phyloP scores from a whole-genome alignment of 768 basidiomycete genomes.

The Macrolepiota fuliginosa region DNA sequence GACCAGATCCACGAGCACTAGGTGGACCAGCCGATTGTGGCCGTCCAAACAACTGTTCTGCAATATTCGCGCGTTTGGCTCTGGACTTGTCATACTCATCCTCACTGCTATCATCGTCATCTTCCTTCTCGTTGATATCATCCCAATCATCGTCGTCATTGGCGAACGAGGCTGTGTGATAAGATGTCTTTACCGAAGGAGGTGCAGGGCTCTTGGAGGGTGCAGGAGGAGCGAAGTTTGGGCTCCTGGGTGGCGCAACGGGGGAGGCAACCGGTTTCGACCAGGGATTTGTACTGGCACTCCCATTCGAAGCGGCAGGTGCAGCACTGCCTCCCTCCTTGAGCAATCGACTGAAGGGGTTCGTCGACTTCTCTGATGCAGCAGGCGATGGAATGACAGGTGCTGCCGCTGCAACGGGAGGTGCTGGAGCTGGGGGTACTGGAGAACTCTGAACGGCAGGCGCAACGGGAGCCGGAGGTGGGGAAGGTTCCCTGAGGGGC shows the following conservation, averaged over 20 bases:
- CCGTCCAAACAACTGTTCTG: conserved; percentile 75
- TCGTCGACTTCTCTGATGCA: conserved; percentile 56
- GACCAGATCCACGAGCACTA: conserved; percentile 48
- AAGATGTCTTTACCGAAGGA: conserved; percentile 49
- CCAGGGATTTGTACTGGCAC: conserved; percentile 68
- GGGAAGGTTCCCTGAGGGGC: conserved; percentile 22
- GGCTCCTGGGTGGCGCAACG: conserved; percentile 25
- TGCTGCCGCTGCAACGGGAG: conserved; percentile 32
- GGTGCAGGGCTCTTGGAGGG: conserved; percentile 53
- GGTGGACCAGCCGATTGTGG: conserved; percentile 54
- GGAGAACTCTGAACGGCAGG: conserved; percentile 34
- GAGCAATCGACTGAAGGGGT: conserved; percentile 77
- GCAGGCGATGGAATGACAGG: conserved; percentile 28
- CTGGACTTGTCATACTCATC: conserved; percentile 75
- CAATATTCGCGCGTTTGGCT: conserved; percentile 65
- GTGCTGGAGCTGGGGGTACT: conserved; percentile 27
- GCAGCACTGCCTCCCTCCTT: conserved; percentile 40
- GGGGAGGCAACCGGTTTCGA: conserved; percentile 32
- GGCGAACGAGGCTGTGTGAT: conserved; percentile 58
- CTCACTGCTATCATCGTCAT: conserved; percentile 71
- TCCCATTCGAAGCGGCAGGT: conserved; percentile 33
- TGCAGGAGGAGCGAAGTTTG: conserved; percentile 24
- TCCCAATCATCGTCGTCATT: conserved; percentile 79
- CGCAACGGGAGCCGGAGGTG: conserved; percentile 28
- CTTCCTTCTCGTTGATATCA: conserved; percentile 70